These are phyloP conservation scores for Phytophthora sp. DNA, from an alignment of 352 stramenopile species.

Conservation along the genomic window DNA sequence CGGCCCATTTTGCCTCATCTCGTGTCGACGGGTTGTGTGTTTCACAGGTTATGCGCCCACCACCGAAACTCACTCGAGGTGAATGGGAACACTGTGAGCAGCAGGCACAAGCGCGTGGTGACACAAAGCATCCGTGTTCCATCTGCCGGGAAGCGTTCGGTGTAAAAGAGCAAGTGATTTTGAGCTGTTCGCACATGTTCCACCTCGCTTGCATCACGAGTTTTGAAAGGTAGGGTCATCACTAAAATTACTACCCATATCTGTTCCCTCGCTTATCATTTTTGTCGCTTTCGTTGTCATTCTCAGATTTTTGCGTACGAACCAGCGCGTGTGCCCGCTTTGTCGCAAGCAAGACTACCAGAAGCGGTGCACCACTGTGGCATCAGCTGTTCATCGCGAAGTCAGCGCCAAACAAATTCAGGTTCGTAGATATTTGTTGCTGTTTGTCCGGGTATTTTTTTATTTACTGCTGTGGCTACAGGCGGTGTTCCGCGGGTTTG, in stretches of 20 bases:
- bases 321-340: conserved; percentile 80
- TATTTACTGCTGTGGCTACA: conserved; percentile 10
- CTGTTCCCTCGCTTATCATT: too few relatives aligned
- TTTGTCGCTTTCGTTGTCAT: not conserved
- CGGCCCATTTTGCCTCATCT: not conserved
- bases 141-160: conserved; percentile 85
- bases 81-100: conserved; percentile 81
- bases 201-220: conserved; percentile 81
- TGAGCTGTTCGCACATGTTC: conserved; percentile 90
- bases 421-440: conserved; percentile 26
- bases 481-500: conserved; percentile 45
- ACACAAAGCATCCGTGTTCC: conserved; percentile 72
- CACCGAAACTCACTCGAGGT: conserved; percentile 63
- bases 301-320: conserved; percentile 74
- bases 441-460: not conserved
- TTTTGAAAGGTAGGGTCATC: conserved; percentile 64
- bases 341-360: conserved; percentile 88
- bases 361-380: conserved; percentile 65
- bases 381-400: conserved; percentile 55
- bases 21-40: not conserved
- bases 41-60: conserved; percentile 55
- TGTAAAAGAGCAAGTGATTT: conserved; percentile 76
- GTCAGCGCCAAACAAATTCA: conserved; percentile 64
- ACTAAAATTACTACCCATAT: not conserved
- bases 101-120: conserved; percentile 64